Percentiles rank a stretch among this genome's conserved stretches.
Evolutionary conservation across 768 basidiomycete genomes (phyloP).

Genomic region (Amanita rimosa): DNA sequence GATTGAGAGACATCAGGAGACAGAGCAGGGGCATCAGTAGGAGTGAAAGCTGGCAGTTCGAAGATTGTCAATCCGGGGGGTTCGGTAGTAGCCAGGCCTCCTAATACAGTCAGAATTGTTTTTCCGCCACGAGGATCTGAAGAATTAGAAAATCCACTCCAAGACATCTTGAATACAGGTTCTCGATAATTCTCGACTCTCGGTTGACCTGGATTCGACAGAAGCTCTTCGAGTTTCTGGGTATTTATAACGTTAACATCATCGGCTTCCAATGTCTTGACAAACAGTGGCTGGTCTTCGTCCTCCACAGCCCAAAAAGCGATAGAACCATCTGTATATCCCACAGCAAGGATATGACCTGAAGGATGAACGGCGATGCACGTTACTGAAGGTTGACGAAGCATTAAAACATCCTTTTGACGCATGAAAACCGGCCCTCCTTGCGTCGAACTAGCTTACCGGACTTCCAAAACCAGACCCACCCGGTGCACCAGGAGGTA

Average conservation of each 20-base stretch:
- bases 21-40: constrained; percentile 29
- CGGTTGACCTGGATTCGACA: constrained; percentile 11
- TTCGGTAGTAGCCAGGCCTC: constrained; percentile 51
- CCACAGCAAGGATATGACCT: constrained; percentile 67
- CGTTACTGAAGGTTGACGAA: constrained; percentile 61
- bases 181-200: constrained; percentile 30
- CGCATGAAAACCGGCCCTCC: background rate
- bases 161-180: constrained; percentile 79
- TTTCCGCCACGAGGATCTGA: constrained; percentile 56
- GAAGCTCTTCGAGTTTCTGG: constrained; percentile 30
- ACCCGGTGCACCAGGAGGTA: constrained; percentile 78
- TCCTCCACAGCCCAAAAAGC: constrained; percentile 80
- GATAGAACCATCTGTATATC: constrained; percentile 74
- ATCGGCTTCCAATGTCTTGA: constrained; percentile 50
- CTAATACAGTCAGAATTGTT: constrained; percentile 65
- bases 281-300: constrained; percentile 61
- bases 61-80: constrained; percentile 55
- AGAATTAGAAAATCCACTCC: constrained; percentile 68
- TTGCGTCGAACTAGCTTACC: constrained; percentile 22
- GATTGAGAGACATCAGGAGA: constrained; percentile 19
- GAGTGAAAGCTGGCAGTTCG: constrained; percentile 56
- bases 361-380: constrained; percentile 64
- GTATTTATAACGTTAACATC: constrained; percentile 48
- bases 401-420: constrained; percentile 52
- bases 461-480: constrained; percentile 49